Evolutionary conservation across 345 rosid genomes (phyloP).

Genomic region (Bruguiera sexangula): DNA sequence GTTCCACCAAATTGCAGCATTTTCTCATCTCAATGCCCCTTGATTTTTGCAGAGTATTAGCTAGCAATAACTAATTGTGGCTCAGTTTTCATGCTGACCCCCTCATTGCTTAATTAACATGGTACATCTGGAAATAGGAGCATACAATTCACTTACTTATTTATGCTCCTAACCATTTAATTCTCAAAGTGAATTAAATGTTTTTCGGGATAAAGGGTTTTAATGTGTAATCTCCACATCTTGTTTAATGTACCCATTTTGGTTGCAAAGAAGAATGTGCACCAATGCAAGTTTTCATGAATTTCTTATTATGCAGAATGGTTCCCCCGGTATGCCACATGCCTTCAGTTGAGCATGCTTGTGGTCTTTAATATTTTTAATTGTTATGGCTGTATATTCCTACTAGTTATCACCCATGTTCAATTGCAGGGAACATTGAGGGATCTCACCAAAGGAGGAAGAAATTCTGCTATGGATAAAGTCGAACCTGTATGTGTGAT

Average conservation of each 20-base stretch:
- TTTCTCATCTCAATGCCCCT: not conserved
- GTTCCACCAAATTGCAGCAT: not conserved
- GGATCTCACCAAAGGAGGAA: constrained; percentile 65
- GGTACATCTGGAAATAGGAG: too few species aligned
- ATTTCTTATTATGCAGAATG: not conserved
- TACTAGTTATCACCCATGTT: constrained; percentile 12
- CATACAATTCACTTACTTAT: too few species aligned
- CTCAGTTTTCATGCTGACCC: not conserved
- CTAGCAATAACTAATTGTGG: not conserved
- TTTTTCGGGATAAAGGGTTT: too few species aligned
- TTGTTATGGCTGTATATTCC: not conserved
- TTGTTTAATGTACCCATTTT: too few species aligned
- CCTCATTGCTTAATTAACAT: too few species aligned
- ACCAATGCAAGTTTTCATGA: not conserved
- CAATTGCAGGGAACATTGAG: constrained; percentile 60
- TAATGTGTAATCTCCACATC: too few species aligned
- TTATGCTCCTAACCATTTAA: too few species aligned
- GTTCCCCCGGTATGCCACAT: not conserved
- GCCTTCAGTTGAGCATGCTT: not conserved
- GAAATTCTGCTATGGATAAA: constrained; percentile 42
- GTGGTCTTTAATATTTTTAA: not conserved
- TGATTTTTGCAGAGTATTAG: not conserved
- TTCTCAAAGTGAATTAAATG: too few species aligned
- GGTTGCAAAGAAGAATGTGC: too few species aligned
- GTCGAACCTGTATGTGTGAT: constrained; percentile 45